Conservation (phyloP, 768 basidiomycete genomes). For the Floccularia luteovirens region DNA sequence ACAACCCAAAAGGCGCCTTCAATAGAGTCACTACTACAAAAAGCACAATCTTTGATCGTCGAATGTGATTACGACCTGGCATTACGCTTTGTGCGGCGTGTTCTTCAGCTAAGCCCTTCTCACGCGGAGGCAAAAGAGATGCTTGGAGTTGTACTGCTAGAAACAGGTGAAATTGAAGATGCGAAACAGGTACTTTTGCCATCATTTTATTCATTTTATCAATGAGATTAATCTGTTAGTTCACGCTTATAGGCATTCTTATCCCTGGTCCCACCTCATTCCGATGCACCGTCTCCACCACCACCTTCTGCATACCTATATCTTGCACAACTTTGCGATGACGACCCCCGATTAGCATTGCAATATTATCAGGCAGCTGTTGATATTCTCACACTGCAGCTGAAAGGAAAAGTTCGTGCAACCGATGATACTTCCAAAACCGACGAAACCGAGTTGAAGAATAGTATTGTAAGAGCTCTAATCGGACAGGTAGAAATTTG, state of each 20-base stretch:
- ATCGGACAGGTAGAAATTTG: slow-evolving; percentile 91
- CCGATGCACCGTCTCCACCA: slow-evolving; percentile 50
- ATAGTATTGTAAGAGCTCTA: slow-evolving; percentile 69
- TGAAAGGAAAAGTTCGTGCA: slow-evolving; percentile 70
- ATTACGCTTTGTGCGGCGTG: slow-evolving; percentile 58
- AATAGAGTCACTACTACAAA: slow-evolving; percentile 53
- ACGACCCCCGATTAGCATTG: slow-evolving; percentile 67
- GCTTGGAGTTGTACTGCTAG: slow-evolving; percentile 71
- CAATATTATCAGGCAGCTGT: slow-evolving; percentile 77
- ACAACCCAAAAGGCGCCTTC: slow-evolving; percentile 28
- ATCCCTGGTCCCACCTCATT: slow-evolving; percentile 51
- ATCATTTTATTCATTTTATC: slow-evolving; percentile 3
- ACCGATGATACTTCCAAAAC: slow-evolving; percentile 24
- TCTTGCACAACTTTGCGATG: slow-evolving; percentile 78
- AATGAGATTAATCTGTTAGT: slow-evolving; percentile 1
- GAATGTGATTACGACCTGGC: slow-evolving; percentile 86
- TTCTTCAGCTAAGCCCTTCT: slow-evolving; percentile 53
- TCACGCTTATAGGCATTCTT: slow-evolving; percentile 46
- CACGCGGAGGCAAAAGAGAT: slow-evolving; percentile 74
- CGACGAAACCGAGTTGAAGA: slow-evolving; percentile 54
- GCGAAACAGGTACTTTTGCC: slow-evolving; percentile 55
- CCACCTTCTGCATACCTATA: slow-evolving; percentile 82
- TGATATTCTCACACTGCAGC: slow-evolving; percentile 54
- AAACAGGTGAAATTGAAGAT: slow-evolving; percentile 66
- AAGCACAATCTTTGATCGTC: slow-evolving; percentile 72